A percentile compares a stretch with the other conserved stretches of the same genome.
These are phyloP conservation scores for Hypoxylon sp. DNA, from an alignment of 2,329 filamentous ascomycete genomes.

Conservation along the genomic window DNA sequence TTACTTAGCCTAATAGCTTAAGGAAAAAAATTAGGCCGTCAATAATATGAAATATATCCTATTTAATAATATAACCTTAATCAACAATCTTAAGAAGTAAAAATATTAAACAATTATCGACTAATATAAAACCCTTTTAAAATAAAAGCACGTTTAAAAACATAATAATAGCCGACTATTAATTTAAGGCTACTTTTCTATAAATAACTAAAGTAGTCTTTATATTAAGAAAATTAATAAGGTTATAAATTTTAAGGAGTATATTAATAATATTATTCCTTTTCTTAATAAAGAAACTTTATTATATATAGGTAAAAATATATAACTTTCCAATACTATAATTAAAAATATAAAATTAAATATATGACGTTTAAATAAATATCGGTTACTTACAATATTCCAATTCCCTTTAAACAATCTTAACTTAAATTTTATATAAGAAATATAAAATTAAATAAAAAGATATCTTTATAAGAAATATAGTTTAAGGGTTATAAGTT, in stretches of 20 bases:
- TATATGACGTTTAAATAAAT: neutral
- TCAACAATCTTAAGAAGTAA: neutral
- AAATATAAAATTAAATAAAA: neutral
- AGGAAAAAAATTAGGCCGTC: neutral
- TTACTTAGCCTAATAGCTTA: neutral
- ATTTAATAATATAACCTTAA: neutral
- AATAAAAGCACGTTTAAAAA: neutral
- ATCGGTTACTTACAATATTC: neutral
- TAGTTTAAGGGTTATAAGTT: too few relatives aligned
- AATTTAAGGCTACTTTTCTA: neutral
- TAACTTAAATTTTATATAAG: neutral
- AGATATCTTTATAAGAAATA: too few relatives aligned
- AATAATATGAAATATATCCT: neutral
- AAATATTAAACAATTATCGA: neutral
- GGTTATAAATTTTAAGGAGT: neutral
- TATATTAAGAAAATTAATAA: neutral
- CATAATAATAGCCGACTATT: neutral
- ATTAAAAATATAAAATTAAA: neutral
- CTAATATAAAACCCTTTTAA: neutral
- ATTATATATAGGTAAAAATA: neutral
- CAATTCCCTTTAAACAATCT: neutral
- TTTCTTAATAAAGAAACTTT: neutral
- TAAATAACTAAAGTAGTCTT: neutral
- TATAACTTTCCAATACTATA: neutral
- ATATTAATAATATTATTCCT: neutral